Conservation (phyloP, 306 rosid species). For the Rosa persica region DNA sequence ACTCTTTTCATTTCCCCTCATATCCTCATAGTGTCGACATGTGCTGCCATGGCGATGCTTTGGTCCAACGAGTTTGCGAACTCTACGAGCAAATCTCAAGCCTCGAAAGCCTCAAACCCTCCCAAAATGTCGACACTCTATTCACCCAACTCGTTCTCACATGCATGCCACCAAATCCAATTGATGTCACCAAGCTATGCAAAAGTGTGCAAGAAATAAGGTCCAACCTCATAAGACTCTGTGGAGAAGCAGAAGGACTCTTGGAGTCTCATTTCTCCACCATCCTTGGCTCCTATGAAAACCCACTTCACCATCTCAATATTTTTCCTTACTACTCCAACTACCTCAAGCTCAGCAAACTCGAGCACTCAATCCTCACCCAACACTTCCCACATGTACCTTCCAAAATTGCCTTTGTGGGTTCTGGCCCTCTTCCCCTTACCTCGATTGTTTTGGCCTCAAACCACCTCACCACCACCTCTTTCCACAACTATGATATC, state of each 20-base stretch:
- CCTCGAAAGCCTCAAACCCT: slow-evolving; percentile 69
- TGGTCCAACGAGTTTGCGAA: slow-evolving; percentile 47
- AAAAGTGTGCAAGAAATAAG: slow-evolving; percentile 49
- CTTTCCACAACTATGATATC: slow-evolving; percentile 74
- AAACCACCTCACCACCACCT: slow-evolving; percentile 51
- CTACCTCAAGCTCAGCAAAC: slow-evolving; percentile 74
- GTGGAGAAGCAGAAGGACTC: slow-evolving; percentile 69
- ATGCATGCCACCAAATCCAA: slow-evolving; percentile 69
- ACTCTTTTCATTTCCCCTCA: background rate
- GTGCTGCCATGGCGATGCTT: slow-evolving; percentile 57
- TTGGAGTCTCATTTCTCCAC: slow-evolving; percentile 64
- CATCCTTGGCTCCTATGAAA: slow-evolving; percentile 40
- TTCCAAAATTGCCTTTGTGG: slow-evolving; percentile 61
- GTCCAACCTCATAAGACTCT: slow-evolving; percentile 61
- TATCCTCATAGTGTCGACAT: slow-evolving; percentile 70
- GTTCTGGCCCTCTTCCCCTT: slow-evolving; percentile 88
- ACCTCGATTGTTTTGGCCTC: slow-evolving; percentile 82
- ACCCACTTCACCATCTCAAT: slow-evolving; percentile 56
- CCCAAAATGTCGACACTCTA: slow-evolving; percentile 78
- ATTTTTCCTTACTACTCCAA: slow-evolving; percentile 77
- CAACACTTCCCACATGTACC: slow-evolving; percentile 46
- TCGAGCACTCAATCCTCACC: slow-evolving; percentile 60
- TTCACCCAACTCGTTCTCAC: slow-evolving; percentile 75
- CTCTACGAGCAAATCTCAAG: slow-evolving; percentile 59
- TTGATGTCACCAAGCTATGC: slow-evolving; percentile 53